Evolutionary conservation across 2,329 filamentous ascomycete species (phyloP).

Genomic region (Zymoseptoria pseudotritici): DNA sequence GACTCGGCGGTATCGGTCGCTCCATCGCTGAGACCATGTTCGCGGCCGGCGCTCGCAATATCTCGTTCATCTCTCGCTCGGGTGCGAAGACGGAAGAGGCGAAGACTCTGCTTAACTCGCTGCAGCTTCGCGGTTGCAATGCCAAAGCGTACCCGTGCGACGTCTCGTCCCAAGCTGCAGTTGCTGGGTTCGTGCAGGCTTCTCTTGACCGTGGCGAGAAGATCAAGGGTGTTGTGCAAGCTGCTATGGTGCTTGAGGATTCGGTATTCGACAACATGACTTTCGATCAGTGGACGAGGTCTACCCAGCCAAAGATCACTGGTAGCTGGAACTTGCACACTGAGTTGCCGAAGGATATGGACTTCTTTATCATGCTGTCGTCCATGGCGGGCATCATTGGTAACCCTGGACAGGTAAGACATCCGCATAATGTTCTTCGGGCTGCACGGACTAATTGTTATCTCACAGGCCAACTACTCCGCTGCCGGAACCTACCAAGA

Average conservation of each 20-base stretch:
- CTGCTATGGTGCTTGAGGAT: conserved; percentile 28
- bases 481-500: conserved; percentile 19
- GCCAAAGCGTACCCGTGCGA: not conserved
- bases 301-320: conserved; percentile 21
- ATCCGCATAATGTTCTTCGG: not conserved
- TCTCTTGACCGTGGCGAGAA: not conserved
- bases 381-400: conserved; percentile 20
- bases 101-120: not conserved
- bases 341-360: conserved; percentile 15
- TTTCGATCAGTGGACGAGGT: conserved; percentile 4
- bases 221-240: conserved; percentile 21
- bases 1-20: conserved; percentile 1
- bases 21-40: not conserved
- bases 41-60: not conserved
- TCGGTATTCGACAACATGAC: conserved; percentile 21
- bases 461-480: conserved; percentile 19
- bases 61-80: not conserved
- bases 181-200: not conserved
- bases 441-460: not conserved
- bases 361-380: conserved; percentile 28
- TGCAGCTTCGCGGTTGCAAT: not conserved
- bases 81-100: conserved; percentile 1
- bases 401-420: conserved; percentile 5
- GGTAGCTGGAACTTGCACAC: conserved; percentile 24
- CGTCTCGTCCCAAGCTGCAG: not conserved